phyloP scores from a whole-genome alignment of 305 asterid species.

The Solanum hybrid region DNA sequence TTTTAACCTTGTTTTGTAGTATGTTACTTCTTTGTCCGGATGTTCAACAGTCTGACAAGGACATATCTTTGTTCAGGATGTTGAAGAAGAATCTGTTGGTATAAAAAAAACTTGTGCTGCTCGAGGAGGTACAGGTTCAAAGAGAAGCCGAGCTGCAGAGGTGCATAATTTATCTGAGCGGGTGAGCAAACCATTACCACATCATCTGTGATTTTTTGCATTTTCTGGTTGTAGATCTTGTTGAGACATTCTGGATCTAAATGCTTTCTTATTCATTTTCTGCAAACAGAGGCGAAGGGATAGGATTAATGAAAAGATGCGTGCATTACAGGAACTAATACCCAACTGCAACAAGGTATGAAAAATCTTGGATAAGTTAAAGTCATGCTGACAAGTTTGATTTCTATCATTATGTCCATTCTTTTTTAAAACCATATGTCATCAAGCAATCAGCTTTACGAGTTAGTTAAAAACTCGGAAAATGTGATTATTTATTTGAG shows the following conservation, averaged over 20 bases:
- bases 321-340: slow-evolving; percentile 87
- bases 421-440: background rate
- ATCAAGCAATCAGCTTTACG: background rate
- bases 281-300: slow-evolving; percentile 77
- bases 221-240: background rate
- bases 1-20: background rate
- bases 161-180: slow-evolving; percentile 95
- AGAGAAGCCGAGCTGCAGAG: slow-evolving; percentile 95
- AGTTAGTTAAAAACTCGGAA: background rate
- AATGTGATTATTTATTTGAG: background rate
- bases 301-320: slow-evolving; percentile 95
- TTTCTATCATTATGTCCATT: background rate
- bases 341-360: slow-evolving; percentile 95
- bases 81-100: slow-evolving; percentile 61
- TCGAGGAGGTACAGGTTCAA: slow-evolving; percentile 56
- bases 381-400: slow-evolving; percentile 8
- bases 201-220: background rate
- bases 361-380: background rate
- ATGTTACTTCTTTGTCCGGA: background rate
- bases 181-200: slow-evolving; percentile 38
- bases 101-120: slow-evolving; percentile 31
- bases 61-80: slow-evolving; percentile 44
- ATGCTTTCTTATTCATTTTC: slow-evolving; percentile 8
- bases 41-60: background rate
- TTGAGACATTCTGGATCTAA: background rate